Evolutionary conservation across 1,139 yeast genomes (phyloP).

Genomic region (Taiozyma onychis): DNA sequence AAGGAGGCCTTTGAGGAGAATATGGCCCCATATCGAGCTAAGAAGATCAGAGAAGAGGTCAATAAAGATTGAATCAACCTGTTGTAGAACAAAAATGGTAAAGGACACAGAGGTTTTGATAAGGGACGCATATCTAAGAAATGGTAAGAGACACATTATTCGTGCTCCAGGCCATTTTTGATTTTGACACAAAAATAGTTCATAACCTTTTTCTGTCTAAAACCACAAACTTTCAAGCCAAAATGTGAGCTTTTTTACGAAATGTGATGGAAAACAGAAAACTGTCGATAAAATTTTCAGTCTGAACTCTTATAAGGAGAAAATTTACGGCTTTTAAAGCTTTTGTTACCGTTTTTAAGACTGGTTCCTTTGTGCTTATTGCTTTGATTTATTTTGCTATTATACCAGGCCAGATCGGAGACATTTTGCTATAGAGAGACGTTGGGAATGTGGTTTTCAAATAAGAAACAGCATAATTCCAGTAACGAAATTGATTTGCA

Average conservation of each 20-base stretch:
- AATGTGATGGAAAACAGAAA: background rate
- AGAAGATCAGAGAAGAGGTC: background rate
- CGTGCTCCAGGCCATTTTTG: background rate
- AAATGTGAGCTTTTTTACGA: background rate
- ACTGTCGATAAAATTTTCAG: background rate
- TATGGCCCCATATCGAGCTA: background rate
- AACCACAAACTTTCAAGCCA: background rate
- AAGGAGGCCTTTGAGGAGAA: constrained; percentile 32
- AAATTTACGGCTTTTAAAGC: background rate
- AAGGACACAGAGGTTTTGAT: background rate
- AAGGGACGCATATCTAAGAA: background rate
- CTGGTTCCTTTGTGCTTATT: background rate
- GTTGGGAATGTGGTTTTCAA: background rate
- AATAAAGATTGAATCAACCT: background rate
- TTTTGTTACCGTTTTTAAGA: background rate
- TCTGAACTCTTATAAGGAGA: background rate
- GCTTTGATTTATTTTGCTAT: background rate
- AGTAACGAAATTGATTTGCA: background rate
- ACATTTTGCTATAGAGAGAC: background rate
- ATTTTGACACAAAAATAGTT: background rate
- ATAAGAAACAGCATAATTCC: background rate
- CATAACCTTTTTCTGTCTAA: background rate
- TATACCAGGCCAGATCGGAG: background rate
- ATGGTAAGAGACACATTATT: too few species aligned
- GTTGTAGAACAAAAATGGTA: background rate